Conservation (phyloP, 495 filamentous ascomycete genomes). For the Talaromyces trachyspermus region DNA sequence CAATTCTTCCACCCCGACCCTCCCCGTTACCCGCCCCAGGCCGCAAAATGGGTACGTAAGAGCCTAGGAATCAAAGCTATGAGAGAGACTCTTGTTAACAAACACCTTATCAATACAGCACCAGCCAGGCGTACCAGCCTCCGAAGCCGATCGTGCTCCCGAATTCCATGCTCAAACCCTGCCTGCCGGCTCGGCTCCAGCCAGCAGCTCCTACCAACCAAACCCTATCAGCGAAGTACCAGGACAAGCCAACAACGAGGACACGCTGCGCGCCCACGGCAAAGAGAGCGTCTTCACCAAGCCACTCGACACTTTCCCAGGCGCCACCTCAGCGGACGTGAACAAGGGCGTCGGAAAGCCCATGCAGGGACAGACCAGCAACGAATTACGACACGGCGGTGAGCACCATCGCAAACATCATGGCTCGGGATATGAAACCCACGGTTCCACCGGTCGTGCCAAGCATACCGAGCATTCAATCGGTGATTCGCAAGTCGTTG, state of each 20-base stretch:
- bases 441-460: constrained; percentile 35
- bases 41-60: background rate
- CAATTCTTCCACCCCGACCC: constrained; percentile 2
- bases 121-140: constrained; percentile 52
- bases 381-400: constrained; percentile 51
- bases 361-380: constrained; percentile 49
- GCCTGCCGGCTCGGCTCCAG: constrained; percentile 58
- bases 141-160: constrained; percentile 49
- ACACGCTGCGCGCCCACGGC: constrained; percentile 28
- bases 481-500: constrained; percentile 8
- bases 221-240: constrained; percentile 40
- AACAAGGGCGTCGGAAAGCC: constrained; percentile 56
- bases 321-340: constrained; percentile 57
- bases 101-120: constrained; percentile 39
- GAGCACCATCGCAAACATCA: constrained; percentile 46
- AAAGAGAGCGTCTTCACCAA: constrained; percentile 38
- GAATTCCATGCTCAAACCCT: constrained; percentile 58
- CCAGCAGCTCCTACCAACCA: constrained; percentile 51
- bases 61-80: background rate
- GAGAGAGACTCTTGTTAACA: background rate
- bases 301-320: constrained; percentile 49
- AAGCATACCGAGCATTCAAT: constrained; percentile 3
- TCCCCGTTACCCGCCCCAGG: background rate
- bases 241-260: constrained; percentile 38
- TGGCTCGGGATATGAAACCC: constrained; percentile 44